phyloP scores from a whole-genome alignment of 108 stramenopile species.

The Chaetoceros muelleri region DNA sequence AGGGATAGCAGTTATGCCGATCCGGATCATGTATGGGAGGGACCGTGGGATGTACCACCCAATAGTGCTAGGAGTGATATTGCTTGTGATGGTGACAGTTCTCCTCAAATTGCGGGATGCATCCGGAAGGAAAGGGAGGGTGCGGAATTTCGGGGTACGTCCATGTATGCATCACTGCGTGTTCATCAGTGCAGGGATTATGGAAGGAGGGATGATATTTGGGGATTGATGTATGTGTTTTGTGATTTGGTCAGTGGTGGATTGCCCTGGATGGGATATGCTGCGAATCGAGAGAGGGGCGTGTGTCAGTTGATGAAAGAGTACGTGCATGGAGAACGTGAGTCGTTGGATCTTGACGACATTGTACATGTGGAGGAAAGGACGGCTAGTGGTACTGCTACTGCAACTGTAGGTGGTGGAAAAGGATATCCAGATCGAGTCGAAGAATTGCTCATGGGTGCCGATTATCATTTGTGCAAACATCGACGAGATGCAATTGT shows the following conservation, averaged over 20 bases:
- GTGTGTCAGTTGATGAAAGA: slow-evolving; percentile 68
- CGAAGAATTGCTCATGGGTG: slow-evolving; percentile 51
- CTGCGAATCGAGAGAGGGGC: slow-evolving; percentile 52
- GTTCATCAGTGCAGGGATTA: slow-evolving; percentile 78
- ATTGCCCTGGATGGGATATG: slow-evolving; percentile 80
- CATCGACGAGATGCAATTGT: slow-evolving; percentile 18
- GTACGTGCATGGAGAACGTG: slow-evolving; percentile 47
- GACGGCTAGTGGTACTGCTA: slow-evolving; percentile 9
- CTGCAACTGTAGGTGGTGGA: slow-evolving; percentile 16
- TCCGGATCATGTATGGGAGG: slow-evolving; percentile 40
- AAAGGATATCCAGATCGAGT: slow-evolving; percentile 34
- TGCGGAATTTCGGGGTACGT: slow-evolving; percentile 78
- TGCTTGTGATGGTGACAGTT: not conserved
- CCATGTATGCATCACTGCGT: slow-evolving; percentile 73
- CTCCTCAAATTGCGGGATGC: slow-evolving; percentile 13
- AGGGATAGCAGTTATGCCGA: slow-evolving; percentile 47
- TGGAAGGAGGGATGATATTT: slow-evolving; percentile 70
- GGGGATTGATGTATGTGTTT: slow-evolving; percentile 82
- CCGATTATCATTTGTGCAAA: slow-evolving; percentile 61
- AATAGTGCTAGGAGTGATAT: not conserved
- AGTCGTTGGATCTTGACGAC: not conserved
- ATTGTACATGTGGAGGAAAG: slow-evolving; percentile 5
- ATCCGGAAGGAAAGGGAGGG: slow-evolving; percentile 50
- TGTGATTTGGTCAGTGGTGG: slow-evolving; percentile 80
- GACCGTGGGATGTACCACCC: slow-evolving; percentile 41